Base-by-base conservation (phyloP, 2,329 filamentous ascomycete genomes). In the Berkeleyomyces basicola region DNA sequence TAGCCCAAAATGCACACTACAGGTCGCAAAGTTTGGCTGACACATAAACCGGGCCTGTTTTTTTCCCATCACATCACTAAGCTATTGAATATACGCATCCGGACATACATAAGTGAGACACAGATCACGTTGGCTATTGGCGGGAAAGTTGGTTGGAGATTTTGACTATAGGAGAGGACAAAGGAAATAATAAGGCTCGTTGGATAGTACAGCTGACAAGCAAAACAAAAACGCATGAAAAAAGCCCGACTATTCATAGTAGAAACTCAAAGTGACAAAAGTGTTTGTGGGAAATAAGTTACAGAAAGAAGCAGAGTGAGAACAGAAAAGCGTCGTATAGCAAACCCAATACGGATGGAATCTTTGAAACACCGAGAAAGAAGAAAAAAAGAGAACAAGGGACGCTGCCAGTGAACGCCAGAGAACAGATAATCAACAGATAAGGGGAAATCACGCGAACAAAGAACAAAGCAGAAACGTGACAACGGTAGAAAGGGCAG, bases 311-410 rank as follows among this genome's bases (percentile, higher is more conserved):
- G 10, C 33, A 53, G 49, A 53, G 36, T 37, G 46, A 7, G 33
- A 33, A 46, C 16, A 7, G 33, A 33, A 46, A 43, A 59, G 57
- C 57, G 57, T 59, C 57, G 43, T 43, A 59, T 43, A 42, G 40
- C 36, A 46, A 39, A 14, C 58, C 2, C 14, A 46, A 59, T 44
- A 43, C 31, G 14, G 23, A 46, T 46, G 58, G 42, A 59, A 59
- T 59, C 58, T 37, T 44, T 59, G 58, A 59, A 59, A 42, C 58
- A 46, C 33, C 42, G 23, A 49, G 46, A 49, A 16, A 49, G 31
- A 4, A 53, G n/a, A 53, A 31, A 37, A 37, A 3, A 37, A 14
- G 7, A 7, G 6, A 14, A 49, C n/a, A 16, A 53, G 36, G 1
- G 9, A 53, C 49, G 49, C 49, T 53, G 49, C 33, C 49, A 37